phyloP scores from a whole-genome alignment of 108 stramenopile genomes.

The Conticribra weissflogii region DNA sequence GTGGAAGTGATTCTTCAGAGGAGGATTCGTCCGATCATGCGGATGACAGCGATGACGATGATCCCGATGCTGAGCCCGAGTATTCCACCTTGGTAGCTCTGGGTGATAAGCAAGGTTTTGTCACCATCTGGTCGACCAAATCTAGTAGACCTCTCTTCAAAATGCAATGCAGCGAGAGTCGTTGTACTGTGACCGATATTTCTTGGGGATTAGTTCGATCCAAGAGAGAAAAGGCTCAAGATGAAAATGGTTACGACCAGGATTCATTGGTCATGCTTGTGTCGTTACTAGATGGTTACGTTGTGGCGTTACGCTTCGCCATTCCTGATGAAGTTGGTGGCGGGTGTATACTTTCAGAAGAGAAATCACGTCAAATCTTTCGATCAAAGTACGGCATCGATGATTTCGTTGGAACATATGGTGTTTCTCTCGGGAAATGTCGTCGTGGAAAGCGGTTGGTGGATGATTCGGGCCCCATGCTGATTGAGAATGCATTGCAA shows the following conservation, averaged over 20 bases:
- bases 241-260: slow-evolving; percentile 13
- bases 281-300: slow-evolving; percentile 82
- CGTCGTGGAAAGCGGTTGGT: slow-evolving; percentile 58
- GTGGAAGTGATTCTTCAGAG: slow-evolving; percentile 5
- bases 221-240: slow-evolving; percentile 10
- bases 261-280: slow-evolving; percentile 66
- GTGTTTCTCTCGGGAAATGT: slow-evolving; percentile 10
- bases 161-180: slow-evolving; percentile 82
- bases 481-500: slow-evolving; percentile 87
- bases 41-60: slow-evolving; percentile 42
- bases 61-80: slow-evolving; percentile 74
- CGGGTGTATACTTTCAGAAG: slow-evolving; percentile 46
- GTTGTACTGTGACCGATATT: slow-evolving; percentile 84
- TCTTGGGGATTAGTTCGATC: slow-evolving; percentile 68
- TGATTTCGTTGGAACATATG: slow-evolving; percentile 36
- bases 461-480: slow-evolving; percentile 69
- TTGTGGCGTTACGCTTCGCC: slow-evolving; percentile 73
- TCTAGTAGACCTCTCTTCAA: slow-evolving; percentile 80
- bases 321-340: slow-evolving; percentile 77
- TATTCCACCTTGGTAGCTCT: slow-evolving; percentile 83
- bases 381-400: slow-evolving; percentile 83
- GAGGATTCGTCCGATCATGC: slow-evolving; percentile 12
- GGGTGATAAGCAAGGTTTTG: slow-evolving; percentile 86
- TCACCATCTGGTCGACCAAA: slow-evolving; percentile 85
- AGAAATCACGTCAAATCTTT: slow-evolving; percentile 69